phyloP scores from a whole-genome alignment of 139 green algal species.

The Eudorina sp. region DNA sequence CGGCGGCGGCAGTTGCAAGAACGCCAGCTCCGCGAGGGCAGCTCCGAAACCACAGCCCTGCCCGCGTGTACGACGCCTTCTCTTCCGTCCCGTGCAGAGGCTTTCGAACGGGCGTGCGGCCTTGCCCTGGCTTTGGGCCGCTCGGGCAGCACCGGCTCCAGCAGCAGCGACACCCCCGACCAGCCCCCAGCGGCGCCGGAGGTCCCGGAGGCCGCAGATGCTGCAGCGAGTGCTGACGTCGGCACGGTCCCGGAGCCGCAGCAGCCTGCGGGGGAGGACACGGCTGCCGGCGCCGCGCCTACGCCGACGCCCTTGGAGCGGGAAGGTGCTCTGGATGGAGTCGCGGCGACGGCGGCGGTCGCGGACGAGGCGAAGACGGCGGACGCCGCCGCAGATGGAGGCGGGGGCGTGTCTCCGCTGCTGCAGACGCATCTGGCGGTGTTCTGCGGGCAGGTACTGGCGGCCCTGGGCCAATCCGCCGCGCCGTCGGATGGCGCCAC shows the following conservation, averaged over 20 bases:
- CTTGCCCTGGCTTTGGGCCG: neutral
- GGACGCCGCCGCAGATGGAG: too few relatives aligned
- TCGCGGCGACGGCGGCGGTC: too few relatives aligned
- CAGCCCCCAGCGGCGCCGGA: neutral
- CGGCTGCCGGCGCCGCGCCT: neutral
- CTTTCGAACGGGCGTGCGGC: neutral
- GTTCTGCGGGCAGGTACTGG: constrained; percentile 18
- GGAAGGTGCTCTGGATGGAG: too few relatives aligned
- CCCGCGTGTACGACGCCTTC: too few relatives aligned
- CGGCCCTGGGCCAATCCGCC: too few relatives aligned
- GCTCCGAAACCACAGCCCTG: too few relatives aligned
- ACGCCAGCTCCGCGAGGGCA: too few relatives aligned
- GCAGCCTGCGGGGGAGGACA: neutral
- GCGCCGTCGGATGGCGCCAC: neutral
- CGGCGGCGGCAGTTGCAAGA: too few relatives aligned
- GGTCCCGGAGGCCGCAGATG: neutral
- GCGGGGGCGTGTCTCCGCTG: constrained; percentile 21
- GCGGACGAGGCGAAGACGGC: too few relatives aligned
- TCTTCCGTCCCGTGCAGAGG: neutral
- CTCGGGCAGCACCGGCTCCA: too few relatives aligned
- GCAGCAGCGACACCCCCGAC: neutral
- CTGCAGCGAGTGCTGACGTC: neutral
- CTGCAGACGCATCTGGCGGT: neutral
- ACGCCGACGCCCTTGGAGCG: too few relatives aligned
- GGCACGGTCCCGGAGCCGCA: neutral